Base-by-base conservation (phyloP, 176 grass and related monocot species). In the Aegilops sharonensis region DNA sequence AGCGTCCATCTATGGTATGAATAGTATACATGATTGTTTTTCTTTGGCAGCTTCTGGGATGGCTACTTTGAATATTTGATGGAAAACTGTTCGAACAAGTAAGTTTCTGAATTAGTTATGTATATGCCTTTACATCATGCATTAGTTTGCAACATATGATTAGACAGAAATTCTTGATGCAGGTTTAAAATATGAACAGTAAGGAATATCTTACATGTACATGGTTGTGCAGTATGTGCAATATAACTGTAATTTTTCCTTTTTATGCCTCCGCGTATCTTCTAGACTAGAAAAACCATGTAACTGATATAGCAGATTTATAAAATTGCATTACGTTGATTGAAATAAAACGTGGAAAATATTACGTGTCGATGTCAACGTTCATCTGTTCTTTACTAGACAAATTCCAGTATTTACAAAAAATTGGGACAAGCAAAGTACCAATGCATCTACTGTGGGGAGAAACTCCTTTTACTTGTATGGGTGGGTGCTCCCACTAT, bases 61-160 rank as follows among this genome's bases (percentile, higher is more conserved):
- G 92, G 86, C 61, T 99, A 99, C 77, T 99, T 96, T 81, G 97
- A 99, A 82, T 99, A 99, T 78, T 92, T 94, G 82, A 96, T 99
- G 92, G 97, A 99, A 66, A 93, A 88, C 83, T 95, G 77, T 87
- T 90, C 89, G 8, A 99, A 96, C 80, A 96, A 99, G 97, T 99
- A 96, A 72, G 90, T 87, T 81, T 74, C 85, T 64, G 13, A 39
- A 80, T 80, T 69, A 67, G 39, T 88, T 85, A 9, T 52, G 21
- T 69, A 72, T 72, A 45, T 42, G 9, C 40, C n/a, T 85, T 13
- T 23, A 81, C 81, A 84, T 40, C 70, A 73, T 87, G 76, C 5
- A 1, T 85, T 56, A 67, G 5, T 40, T 62, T 37, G 20, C 13
- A 79, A 80, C 59, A 29, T 78, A 72, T 6, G 45, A 64, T 79